Evolutionary conservation across 768 basidiomycete genomes (phyloP), one percentile per base, ranked within the genome.

Genomic region (Macrolepiota fuliginosa): DNA sequence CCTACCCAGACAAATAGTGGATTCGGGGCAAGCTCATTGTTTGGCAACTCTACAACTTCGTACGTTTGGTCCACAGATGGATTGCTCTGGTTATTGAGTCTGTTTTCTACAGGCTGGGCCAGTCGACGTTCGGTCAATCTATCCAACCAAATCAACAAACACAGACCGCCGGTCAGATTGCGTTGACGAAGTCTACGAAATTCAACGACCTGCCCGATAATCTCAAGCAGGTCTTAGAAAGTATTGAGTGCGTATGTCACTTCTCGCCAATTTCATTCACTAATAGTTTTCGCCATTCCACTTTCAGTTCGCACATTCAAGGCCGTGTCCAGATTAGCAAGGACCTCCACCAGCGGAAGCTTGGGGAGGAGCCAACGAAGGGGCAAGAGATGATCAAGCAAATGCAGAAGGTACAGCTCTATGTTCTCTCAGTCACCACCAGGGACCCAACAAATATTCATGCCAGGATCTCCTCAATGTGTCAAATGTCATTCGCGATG

Each of bases 171-270:
- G 46, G 53, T 4, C 60, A 54, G 25, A 19, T 55, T 12, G 75
- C 76, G 5, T 83, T 87, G 65, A 76, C 77, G 4, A 83, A 81
- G 69, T 74, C 79, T 0, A 91, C 90, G 0, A 93, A 91, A 69
- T 94, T 92, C 72, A 94, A 93, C 57, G 92, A 94, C 69, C 73
- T 93, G 3, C 86, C 90, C 0, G 91, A 93, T 54, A 79, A 84
- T 2, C 63, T 87, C 22, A 90, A 85, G 73, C 85, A 74, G 63
- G 77, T 73, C 3, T 77, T 94, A 17, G 92, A 92, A 68, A 70
- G 72, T 40, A 82, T 94, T 46, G 92, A 94, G 92, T 93, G 65
- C 61, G 85, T 66, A 29, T 37, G 40, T 19, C 19, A 52, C 35
- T 46, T 54, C 37, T 39, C 50, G 25, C 27, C 54, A 19, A 40